Base-by-base conservation (phyloP, 331 rosid genomes). In the Phaseolus coccineus region DNA sequence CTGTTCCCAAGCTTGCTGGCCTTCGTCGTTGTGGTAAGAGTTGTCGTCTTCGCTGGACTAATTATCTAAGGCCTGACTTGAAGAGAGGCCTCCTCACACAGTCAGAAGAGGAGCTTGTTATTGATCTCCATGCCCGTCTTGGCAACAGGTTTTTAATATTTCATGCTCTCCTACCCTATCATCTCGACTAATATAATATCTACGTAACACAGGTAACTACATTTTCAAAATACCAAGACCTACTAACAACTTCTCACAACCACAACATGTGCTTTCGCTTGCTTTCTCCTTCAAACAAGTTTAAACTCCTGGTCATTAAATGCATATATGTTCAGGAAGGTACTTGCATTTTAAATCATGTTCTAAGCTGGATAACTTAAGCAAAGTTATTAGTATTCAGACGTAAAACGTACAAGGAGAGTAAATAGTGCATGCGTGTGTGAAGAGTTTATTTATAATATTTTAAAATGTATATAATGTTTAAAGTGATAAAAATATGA, bases 11-110 rank as follows among this genome's bases (percentile, higher is more conserved):
- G 73, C 98, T 94, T 25, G 97, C 98, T 0, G 98, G 98, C 1
- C 97, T 92, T 44, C 83, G 88, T 2, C 97, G 98, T 3, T 94
- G 98, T 1, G 98, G 98, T 28, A 94, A 94, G 89, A 94, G 98
- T 74, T 94, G 98, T 68, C 87, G 98, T 12, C 98, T 94, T 69
- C 98, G 98, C 19, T 94, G 98, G 98, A 92, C 97, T 14, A 94
- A 94, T 69, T 92, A 94, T 77, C 98, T 94, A 15, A 90, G 98
- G 1, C 98, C 98, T 0, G 97, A 92, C 73, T 80, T 94, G n/a
- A 94, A 94, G 87, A 82, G 97, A 87, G 98, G 98, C 28, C 97
- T 94, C 35, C 95, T 94, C 42, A 89, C 92, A 4, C 89, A 92
- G 53, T 62, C 88, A 46, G 98, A 94, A 75, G 97, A 94, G 56